Base-by-base conservation (phyloP, 805 yeast species). In the Saccharomyces kudriavzevii region DNA sequence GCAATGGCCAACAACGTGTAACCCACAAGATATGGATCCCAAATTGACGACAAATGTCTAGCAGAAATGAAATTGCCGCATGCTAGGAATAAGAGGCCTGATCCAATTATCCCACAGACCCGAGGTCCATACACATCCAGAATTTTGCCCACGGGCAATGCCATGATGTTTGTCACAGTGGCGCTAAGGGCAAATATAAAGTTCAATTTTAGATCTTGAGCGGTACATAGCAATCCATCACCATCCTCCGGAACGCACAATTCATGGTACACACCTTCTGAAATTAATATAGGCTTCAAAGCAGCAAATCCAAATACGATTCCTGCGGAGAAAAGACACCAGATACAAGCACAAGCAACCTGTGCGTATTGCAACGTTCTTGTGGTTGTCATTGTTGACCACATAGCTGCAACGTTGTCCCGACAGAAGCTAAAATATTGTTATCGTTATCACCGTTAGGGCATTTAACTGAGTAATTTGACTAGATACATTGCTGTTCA, bases 261-360 rank as follows among this genome's bases (percentile, higher is more conserved):
- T 1, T 83, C 79, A 25, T 76, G 69, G 63, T 91, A 92, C 3
- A 91, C 85, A 3, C 92, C 90, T 65, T 92, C 91, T 9, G 75
- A 67, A 20, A 89, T 78, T 47, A 92, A 71, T 10, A 91, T 81
- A 5, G 96, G 95, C 65, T 92, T 92, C 52, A 91, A 73, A 2
- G 98, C 97, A 25, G 97, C 97, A 73, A 91, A 91, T 3, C 98
- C 98, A 75, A 91, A 91, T 13, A 91, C 84, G 1, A 95, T 89
- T 5, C 97, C 98, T 0, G 96, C 97, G 0, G 96, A 89, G 40
- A 89, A 74, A 13, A 91, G 72, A 71, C 97, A 92, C 96, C 96
- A 91, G 0, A 76, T 52, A 17, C 89, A 79, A 28, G 97, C 91
- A 70, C 96, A 87, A 1, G 65, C 49, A 10, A 87, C 78, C 66